phyloP scores from a whole-genome alignment of 352 stramenopile species.

The Phytophthora sojae region DNA sequence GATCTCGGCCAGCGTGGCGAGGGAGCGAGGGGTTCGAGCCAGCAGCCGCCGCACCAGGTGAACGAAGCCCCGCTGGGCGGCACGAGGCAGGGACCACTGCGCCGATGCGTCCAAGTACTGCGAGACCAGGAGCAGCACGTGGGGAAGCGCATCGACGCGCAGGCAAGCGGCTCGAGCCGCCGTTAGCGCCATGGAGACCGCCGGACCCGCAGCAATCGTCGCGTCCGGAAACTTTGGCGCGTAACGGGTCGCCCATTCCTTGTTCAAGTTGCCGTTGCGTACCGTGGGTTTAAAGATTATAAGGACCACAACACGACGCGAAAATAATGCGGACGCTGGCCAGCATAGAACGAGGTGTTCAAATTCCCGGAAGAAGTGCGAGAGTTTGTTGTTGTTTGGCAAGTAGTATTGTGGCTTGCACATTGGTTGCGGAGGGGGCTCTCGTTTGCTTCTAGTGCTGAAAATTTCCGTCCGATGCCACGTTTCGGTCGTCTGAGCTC shows the following conservation, averaged over 20 bases:
- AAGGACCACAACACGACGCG: too few relatives aligned
- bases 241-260: not conserved
- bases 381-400: too few relatives aligned
- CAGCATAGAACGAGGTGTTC: too few relatives aligned
- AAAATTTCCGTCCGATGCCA: not conserved
- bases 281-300: not conserved
- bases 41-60: conserved; percentile 30
- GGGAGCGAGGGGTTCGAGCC: not conserved
- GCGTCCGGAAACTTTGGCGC: not conserved
- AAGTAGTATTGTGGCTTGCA: too few relatives aligned
- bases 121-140: conserved; percentile 24
- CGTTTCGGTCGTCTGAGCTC: not conserved
- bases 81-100: conserved; percentile 26
- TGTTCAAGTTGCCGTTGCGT: conserved; percentile 1
- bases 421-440: too few relatives aligned
- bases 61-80: conserved; percentile 25
- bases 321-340: too few relatives aligned
- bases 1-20: conserved; percentile 23
- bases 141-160: conserved; percentile 22
- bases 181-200: conserved; percentile 12
- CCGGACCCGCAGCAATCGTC: not conserved
- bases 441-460: not conserved
- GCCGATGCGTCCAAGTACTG: conserved; percentile 29
- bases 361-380: too few relatives aligned
- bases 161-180: conserved; percentile 23